Base-by-base conservation (phyloP, 192 early-diverging fungal species). In the Mortierella claussenii region DNA sequence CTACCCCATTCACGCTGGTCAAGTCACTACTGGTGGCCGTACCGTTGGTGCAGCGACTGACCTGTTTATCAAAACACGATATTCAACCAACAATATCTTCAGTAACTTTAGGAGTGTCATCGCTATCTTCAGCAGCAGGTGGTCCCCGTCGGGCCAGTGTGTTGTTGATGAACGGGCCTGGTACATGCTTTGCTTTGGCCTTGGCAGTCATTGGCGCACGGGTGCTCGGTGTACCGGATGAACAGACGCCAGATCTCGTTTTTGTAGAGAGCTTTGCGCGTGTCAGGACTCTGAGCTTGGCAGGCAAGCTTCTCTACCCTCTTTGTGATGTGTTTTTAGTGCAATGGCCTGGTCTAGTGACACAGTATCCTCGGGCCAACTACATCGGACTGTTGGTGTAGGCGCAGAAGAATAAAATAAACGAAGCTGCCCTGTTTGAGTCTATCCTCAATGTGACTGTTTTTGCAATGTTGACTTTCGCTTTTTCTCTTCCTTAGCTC, bases 241-340 rank as follows among this genome's bases (percentile, higher is more conserved):
- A 66, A 2, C 58, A 47, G 40, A 76, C 73, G 1, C 64, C 73
- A 2, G 82, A 83, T 7, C 68, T 96, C 11, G 69, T 97, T 9
- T 97, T 92, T 82, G 80, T 99, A 2, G 96, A 99, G 81, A 95
- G 95, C 9, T 92, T 95, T 87, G 97, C 97, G 24, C 83, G 97
- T 17, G 96, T 98, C 0, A 55, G 80, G 10, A 82, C 83, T 2
- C 69, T 97, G n/a, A 98, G 96, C n/a, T 70, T 99, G 6, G 89
- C 94, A 0, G 96, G 96, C 8, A 89, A 83, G 79, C 69, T 99
- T 17, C 48, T 95, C 26, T 95, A 95, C 80, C 85, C 61, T 20
- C 79, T 97, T 60, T 88, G 86, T 0, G 95, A 97, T 69, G 67
- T 84, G 7, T 97, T 99, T 67, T 47, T 99, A 5, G 95, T 99